A percentile compares a stretch with the other conserved stretches of the same genome.
Evolutionary conservation across 108 stramenopile genomes (phyloP).

Genomic region (Discostella pseudostelligera): DNA sequence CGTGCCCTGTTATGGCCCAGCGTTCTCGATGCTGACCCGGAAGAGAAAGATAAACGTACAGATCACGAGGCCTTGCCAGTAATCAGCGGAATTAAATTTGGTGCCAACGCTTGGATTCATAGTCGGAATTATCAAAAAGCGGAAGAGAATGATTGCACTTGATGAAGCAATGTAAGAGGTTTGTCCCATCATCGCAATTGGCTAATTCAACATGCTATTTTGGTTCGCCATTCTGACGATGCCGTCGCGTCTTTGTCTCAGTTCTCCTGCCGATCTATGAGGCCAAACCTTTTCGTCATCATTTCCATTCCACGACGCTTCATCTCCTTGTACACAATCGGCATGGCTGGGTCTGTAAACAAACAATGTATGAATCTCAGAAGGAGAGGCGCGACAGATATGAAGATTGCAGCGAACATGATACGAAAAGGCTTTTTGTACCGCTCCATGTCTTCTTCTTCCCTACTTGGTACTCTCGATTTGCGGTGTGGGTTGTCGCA

Average conservation of each 20-base stretch:
- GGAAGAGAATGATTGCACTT: conserved; percentile 7
- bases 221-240: background rate
- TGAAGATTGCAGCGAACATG: conserved; percentile 5
- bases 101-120: conserved; percentile 92
- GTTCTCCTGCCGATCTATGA: background rate
- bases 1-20: conserved; percentile 80
- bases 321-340: conserved; percentile 23
- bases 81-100: conserved; percentile 77
- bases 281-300: background rate
- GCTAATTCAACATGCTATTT: background rate
- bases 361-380: conserved; percentile 28
- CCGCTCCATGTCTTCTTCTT: conserved; percentile 6
- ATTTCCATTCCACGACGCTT: conserved; percentile 7
- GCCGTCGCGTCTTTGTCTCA: background rate
- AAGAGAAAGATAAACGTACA: conserved; percentile 61
- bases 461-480: background rate
- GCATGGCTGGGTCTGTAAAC: conserved; percentile 27
- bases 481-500: background rate
- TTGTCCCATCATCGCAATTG: no score
- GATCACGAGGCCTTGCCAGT: conserved; percentile 84
- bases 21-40: conserved; percentile 63
- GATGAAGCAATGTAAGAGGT: background rate
- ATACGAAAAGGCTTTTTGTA: conserved; percentile 15
- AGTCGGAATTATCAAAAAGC: conserved; percentile 53
- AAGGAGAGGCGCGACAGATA: conserved; percentile 25